A percentile compares a stretch with the other conserved stretches of the same genome.
phyloP scores from a whole-genome alignment of 2,329 filamentous ascomycete genomes.

The Emergomyces pasteurianus region DNA sequence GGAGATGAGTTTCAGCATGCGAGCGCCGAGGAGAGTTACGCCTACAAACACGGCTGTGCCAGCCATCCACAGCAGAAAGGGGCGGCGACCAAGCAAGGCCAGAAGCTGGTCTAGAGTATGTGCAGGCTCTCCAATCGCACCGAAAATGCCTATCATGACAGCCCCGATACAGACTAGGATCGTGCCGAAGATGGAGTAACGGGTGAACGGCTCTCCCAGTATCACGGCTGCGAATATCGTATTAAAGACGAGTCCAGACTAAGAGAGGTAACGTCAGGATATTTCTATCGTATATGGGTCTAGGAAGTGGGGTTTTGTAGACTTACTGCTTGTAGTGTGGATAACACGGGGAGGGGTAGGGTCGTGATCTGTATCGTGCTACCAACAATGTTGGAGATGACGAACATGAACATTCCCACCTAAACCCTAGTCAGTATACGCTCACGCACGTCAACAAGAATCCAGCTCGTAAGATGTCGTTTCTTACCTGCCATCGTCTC shows the following conservation, averaged over 20 bases:
- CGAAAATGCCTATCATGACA: constrained; percentile 85
- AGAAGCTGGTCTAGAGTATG: constrained; percentile 78
- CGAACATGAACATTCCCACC: constrained; percentile 92
- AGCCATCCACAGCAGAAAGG: constrained; percentile 84
- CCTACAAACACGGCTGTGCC: constrained; percentile 63
- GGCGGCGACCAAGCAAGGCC: constrained; percentile 55
- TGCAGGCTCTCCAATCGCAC: constrained; percentile 83
- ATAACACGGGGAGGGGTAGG: constrained; percentile 82
- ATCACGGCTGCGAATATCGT: constrained; percentile 92
- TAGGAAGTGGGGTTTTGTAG: not conserved
- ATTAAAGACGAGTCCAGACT: constrained; percentile 93
- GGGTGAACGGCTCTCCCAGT: constrained; percentile 84
- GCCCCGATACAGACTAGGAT: constrained; percentile 77
- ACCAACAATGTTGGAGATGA: constrained; percentile 84
- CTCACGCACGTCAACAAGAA: constrained; percentile 9
- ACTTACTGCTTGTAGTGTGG: constrained; percentile 71
- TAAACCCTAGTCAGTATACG: constrained; percentile 17
- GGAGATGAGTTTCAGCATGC: constrained; percentile 28
- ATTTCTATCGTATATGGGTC: not conserved
- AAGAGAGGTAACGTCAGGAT: constrained; percentile 4
- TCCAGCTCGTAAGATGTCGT: not conserved
- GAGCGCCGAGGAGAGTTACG: constrained; percentile 50
- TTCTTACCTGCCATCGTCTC: constrained; percentile 69
- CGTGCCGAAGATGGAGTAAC: constrained; percentile 84
- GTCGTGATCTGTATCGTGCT: constrained; percentile 97